Conservation (phyloP, 768 basidiomycete species). For the Cystofilobasidium capitatum region DNA sequence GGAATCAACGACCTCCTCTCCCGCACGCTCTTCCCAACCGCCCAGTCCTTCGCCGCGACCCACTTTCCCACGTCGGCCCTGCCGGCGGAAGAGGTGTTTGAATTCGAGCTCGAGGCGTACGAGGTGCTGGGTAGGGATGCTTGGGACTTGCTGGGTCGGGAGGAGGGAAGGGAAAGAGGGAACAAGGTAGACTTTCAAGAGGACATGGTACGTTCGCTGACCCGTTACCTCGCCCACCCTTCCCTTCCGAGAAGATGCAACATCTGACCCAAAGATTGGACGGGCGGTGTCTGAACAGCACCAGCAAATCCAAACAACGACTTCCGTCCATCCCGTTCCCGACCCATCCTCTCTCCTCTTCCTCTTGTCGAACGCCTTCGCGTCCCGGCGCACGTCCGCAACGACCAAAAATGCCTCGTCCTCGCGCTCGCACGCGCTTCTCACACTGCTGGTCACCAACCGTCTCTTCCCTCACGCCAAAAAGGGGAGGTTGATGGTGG, state of each 20-base stretch:
- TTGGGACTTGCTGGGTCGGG: constrained; percentile 1
- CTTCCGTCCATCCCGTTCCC: background rate
- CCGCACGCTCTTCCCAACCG: background rate
- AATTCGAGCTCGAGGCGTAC: constrained; percentile 5
- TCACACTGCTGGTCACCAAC: constrained; percentile 7
- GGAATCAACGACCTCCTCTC: background rate
- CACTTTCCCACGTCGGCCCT: background rate
- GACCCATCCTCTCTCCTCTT: background rate
- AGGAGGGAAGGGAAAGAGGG: background rate
- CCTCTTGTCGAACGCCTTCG: background rate
- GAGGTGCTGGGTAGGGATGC: constrained; percentile 13
- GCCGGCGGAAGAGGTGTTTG: constrained; percentile 6
- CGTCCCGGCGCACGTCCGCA: background rate
- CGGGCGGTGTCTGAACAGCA: too few species aligned
- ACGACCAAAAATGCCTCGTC: constrained; percentile 18
- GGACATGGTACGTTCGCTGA: constrained; percentile 1
- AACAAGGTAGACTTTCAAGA: constrained; percentile 9
- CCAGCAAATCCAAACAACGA: background rate
- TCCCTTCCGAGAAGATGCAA: too few species aligned
- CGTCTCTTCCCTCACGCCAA: constrained; percentile 5
- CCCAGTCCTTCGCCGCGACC: background rate
- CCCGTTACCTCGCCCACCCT: background rate
- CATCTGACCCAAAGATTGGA: too few species aligned
- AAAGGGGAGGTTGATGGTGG: constrained; percentile 7
- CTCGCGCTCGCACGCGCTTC: constrained; percentile 15